Percentiles rank a stretch among this genome's conserved stretches.
Conservation (phyloP, 441 rosid species). For the Raphanus hybrid region DNA sequence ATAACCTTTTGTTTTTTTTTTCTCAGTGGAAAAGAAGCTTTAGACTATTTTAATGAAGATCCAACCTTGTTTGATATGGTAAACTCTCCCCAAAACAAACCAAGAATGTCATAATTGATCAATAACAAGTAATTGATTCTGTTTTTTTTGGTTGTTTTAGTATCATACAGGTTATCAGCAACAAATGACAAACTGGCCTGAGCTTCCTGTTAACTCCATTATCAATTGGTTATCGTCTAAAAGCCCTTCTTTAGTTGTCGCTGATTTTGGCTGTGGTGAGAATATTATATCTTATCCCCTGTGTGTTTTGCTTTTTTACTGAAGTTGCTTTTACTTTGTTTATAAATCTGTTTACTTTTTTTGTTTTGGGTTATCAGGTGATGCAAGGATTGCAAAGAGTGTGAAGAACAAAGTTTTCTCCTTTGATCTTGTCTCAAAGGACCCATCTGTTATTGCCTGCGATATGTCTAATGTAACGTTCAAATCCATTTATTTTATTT, state of each 20-base stretch:
- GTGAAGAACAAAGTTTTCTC: slow-evolving; percentile 91
- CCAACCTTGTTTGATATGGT: slow-evolving; percentile 78
- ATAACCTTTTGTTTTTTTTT: neutral
- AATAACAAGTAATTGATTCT: neutral
- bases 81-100: neutral
- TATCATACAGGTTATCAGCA: slow-evolving; percentile 95
- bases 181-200: slow-evolving; percentile 97
- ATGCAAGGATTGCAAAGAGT: slow-evolving; percentile 76
- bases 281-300: slow-evolving; percentile 38
- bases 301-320: neutral
- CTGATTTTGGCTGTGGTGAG: slow-evolving; percentile 99
- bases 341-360: slow-evolving; percentile 2
- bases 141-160: slow-evolving; percentile 40
- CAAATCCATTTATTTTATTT: neutral
- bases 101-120: neutral
- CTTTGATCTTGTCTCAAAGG: slow-evolving; percentile 80
- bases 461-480: slow-evolving; percentile 85
- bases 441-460: slow-evolving; percentile 84
- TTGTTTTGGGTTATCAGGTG: slow-evolving; percentile 54
- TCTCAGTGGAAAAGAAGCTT: slow-evolving; percentile 82
- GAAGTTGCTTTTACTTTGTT: neutral
- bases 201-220: slow-evolving; percentile 75
- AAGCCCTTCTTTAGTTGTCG: slow-evolving; percentile 75
- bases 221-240: slow-evolving; percentile 67
- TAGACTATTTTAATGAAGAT: slow-evolving; percentile 70